Percentiles rank a stretch among this genome's conserved stretches.
These are phyloP conservation scores for Corchorus capsularis DNA, from an alignment of 345 rosid genomes.

Conservation along the genomic window DNA sequence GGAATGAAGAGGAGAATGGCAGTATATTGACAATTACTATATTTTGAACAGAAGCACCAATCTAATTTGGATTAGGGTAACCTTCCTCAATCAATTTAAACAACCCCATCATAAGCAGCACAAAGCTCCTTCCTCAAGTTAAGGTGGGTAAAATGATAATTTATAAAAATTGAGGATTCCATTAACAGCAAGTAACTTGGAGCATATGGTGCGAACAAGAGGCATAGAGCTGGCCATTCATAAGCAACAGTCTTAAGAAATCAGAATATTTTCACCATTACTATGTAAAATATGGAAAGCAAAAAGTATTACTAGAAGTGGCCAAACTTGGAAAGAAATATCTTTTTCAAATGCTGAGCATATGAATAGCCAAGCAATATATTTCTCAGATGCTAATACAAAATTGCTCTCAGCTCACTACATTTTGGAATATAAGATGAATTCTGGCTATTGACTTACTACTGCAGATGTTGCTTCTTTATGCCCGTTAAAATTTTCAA, in stretches of 20 bases:
- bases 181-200: slow-evolving; percentile 11
- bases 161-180: slow-evolving; percentile 10
- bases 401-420: background rate
- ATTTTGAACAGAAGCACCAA: slow-evolving; percentile 6
- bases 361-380: too few relatives aligned
- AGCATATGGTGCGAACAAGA: slow-evolving; percentile 17
- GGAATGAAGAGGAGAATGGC: background rate
- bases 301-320: background rate
- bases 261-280: background rate
- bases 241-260: background rate
- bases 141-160: background rate
- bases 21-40: background rate
- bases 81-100: background rate
- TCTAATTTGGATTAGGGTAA: background rate
- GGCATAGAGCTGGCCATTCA: slow-evolving; percentile 4
- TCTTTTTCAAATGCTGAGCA: background rate
- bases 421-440: background rate
- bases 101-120: background rate
- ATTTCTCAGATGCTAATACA: too few relatives aligned
- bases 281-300: background rate
- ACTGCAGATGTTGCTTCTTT: background rate
- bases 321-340: too few relatives aligned
- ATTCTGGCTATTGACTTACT: background rate
- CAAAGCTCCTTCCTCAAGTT: background rate
- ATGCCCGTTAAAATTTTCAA: background rate